These are phyloP conservation scores for Lasiodiplodia citricola DNA, from an alignment of 2,329 filamentous ascomycete species.

Conservation along the genomic window DNA sequence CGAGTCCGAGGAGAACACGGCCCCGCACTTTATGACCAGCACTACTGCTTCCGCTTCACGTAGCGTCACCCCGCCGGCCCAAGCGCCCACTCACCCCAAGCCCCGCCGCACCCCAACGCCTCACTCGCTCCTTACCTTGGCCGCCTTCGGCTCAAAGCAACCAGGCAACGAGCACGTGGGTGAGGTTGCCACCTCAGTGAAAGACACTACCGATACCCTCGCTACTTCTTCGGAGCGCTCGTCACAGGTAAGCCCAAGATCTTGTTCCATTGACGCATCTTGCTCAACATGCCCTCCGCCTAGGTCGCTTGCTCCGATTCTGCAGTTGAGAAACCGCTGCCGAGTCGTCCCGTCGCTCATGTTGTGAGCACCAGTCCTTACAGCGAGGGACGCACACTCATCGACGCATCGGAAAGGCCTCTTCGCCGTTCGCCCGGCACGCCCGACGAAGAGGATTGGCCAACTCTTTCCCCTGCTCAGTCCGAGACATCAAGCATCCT, in stretches of 20 bases:
- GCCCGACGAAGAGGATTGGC: slow-evolving; percentile 37
- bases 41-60: slow-evolving; percentile 37
- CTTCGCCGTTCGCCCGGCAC: slow-evolving; percentile 32
- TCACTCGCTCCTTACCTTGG: slow-evolving; percentile 20
- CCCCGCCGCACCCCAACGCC: slow-evolving; percentile 22
- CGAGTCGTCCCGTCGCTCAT: slow-evolving; percentile 44
- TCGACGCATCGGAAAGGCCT: slow-evolving; percentile 46
- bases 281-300: slow-evolving; percentile 14
- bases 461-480: slow-evolving; percentile 33
- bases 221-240: slow-evolving; percentile 18
- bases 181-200: not conserved
- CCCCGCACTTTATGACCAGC: slow-evolving; percentile 32
- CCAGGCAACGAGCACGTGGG: slow-evolving; percentile 26
- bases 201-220: slow-evolving; percentile 3
- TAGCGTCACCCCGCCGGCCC: slow-evolving; percentile 25
- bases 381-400: slow-evolving; percentile 44
- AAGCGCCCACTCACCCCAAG: slow-evolving; percentile 1
- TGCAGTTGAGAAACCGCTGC: slow-evolving; percentile 46
- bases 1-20: slow-evolving; percentile 19
- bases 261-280: not conserved
- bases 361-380: slow-evolving; percentile 40
- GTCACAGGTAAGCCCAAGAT: not conserved
- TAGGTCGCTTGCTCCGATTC: not conserved
- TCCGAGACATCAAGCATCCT: slow-evolving; percentile 1
- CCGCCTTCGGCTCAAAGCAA: not conserved